These are phyloP conservation scores for Guillardia theta DNA, from an alignment of 78 protist genomes.

Conservation along the genomic window DNA sequence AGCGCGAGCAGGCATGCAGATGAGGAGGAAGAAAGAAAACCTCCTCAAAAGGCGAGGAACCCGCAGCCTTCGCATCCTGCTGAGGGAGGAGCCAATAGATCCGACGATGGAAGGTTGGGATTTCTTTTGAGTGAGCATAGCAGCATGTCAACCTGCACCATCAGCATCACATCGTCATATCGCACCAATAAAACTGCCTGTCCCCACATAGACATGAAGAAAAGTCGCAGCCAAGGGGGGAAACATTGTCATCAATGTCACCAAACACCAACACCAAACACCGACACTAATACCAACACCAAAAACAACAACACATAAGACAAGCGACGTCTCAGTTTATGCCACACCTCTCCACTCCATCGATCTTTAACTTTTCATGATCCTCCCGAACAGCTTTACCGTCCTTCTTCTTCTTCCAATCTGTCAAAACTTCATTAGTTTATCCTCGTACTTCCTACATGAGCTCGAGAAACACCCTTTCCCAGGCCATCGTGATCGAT, in stretches of 20 bases:
- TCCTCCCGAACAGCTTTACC: constrained; percentile 27
- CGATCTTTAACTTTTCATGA: constrained; percentile 30
- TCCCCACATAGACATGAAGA: too few relatives aligned
- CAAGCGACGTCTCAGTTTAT: too few relatives aligned
- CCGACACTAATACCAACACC: too few relatives aligned
- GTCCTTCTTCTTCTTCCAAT: constrained; percentile 24
- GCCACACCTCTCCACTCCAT: not conserved
- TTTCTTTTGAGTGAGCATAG: constrained; percentile 22
- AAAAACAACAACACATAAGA: too few relatives aligned
- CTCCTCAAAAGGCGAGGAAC: too few relatives aligned
- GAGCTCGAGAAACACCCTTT: not conserved
- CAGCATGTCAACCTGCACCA: not conserved
- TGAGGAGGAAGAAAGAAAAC: too few relatives aligned
- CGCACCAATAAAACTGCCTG: too few relatives aligned
- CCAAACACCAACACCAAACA: too few relatives aligned
- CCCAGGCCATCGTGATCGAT: not conserved
- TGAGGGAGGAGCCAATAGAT: not conserved
- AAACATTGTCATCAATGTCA: too few relatives aligned
- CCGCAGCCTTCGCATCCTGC: not conserved
- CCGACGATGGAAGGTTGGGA: constrained; percentile 10
- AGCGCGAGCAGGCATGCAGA: too few relatives aligned
- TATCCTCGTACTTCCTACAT: not conserved
- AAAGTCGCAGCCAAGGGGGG: too few relatives aligned
- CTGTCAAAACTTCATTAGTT: not conserved
- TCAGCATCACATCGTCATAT: too few relatives aligned